Evolutionary conservation across 306 rosid genomes (phyloP), one percentile per base, ranked within the genome.

Genomic region (Cucurbita maxima): DNA sequence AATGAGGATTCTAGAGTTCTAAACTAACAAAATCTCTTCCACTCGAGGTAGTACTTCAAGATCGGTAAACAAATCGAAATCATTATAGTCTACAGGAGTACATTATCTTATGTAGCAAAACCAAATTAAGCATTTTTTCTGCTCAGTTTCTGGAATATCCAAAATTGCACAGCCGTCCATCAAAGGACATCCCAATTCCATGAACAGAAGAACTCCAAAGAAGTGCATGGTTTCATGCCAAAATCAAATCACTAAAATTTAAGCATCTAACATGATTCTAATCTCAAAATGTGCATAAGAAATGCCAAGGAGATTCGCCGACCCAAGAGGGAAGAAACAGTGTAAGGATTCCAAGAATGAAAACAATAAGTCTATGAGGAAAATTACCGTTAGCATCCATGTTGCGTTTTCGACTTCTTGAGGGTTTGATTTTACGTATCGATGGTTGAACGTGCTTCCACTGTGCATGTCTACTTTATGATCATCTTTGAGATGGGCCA

Each of bases 341-440:
- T 1, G 30, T 4, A 7, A 5, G 54, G 43, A 20, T 40, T 16
- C 5, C 0, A 15, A 25, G 41, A 69, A 69, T 20, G 9, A 9
- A 68, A 68, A 19, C 56, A 68, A 68, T 10, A 71, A 15, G 50
- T 34, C 7, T 48, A 74, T 34, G 74, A 0, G 81, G 78, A 77
- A 79, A 22, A 69, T 54, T 88, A 92, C 97, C 95, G 97, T 92
- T 63, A 92, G 83, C 96, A 92, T 92, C 96, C 98, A 92, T 0
- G 98, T 92, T 20, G 98, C 98, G 34, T 92, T 92, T 87, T 92
- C 98, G 62, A 92, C 96, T 82, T 92, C 96, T 80, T 92, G 96
- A 14, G 98, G 95, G 77, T 92, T 92, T 68, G 95, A 92, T 84
- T 92, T 92, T 76, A 92, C 98, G 25, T 92, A 89, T 15, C 98